These are phyloP conservation scores for Botryosphaeria agaves DNA, from an alignment of 2,329 filamentous ascomycete genomes.

Conservation along the genomic window DNA sequence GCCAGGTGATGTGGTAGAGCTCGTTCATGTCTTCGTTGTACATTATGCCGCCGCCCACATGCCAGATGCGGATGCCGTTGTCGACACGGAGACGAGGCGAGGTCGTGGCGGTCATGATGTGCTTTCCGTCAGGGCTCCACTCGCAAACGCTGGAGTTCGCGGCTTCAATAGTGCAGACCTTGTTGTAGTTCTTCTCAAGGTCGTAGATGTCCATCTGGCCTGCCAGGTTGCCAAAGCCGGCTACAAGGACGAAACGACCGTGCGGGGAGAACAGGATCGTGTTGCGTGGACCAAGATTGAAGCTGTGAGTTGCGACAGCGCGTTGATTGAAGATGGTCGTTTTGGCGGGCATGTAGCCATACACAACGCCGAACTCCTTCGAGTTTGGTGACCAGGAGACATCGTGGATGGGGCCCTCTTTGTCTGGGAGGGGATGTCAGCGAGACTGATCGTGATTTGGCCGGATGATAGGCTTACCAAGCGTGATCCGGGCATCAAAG, in stretches of 20 bases:
- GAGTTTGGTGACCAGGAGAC: slow-evolving; percentile 97
- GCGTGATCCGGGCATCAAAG: slow-evolving; percentile 78
- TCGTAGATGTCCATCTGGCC: slow-evolving; percentile 98
- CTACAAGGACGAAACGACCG: slow-evolving; percentile 81
- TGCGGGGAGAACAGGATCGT: slow-evolving; percentile 90
- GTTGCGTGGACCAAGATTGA: slow-evolving; percentile 78
- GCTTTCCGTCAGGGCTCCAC: slow-evolving; percentile 92
- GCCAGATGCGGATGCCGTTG: slow-evolving; percentile 92
- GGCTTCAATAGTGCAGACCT: slow-evolving; percentile 85
- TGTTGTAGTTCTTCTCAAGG: slow-evolving; percentile 80
- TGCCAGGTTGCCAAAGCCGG: slow-evolving; percentile 92
- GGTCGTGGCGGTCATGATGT: slow-evolving; percentile 94
- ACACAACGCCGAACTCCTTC: slow-evolving; percentile 93
- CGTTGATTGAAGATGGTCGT: slow-evolving; percentile 93
- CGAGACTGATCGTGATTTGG: background rate
- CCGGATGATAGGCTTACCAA: slow-evolving; percentile 29
- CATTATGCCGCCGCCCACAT: slow-evolving; percentile 74
- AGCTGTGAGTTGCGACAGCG: slow-evolving; percentile 66
- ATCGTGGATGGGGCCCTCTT: slow-evolving; percentile 95
- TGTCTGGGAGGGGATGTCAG: slow-evolving; percentile 40
- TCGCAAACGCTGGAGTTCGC: slow-evolving; percentile 92
- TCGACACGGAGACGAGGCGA: slow-evolving; percentile 90
- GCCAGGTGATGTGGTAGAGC: slow-evolving; percentile 76
- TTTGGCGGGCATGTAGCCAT: slow-evolving; percentile 98
- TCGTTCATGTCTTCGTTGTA: slow-evolving; percentile 93